Base-by-base conservation (phyloP, 495 filamentous ascomycete genomes). In the Neurospora terricola region DNA sequence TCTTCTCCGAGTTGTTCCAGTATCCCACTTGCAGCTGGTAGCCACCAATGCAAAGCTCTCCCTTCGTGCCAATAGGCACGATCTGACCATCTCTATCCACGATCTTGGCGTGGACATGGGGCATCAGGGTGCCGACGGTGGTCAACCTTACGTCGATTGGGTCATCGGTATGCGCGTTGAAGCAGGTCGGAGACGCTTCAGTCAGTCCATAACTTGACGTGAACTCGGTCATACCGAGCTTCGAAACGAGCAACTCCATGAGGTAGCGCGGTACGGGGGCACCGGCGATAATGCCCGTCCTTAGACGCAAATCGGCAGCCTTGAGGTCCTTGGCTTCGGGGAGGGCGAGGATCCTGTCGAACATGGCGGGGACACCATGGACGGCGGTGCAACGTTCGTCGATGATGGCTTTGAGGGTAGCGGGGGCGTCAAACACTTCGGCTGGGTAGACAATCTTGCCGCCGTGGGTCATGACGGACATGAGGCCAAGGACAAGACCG, bases 341-440 rank as follows among this genome's bases (percentile, higher is more conserved):
- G 2, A 90, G 77, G n/a, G 80, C 79, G 59, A 92, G 83, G 27
- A 91, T 84, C 3, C 86, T 86, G 77, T 91, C 89, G 76, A 93
- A 90, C 90, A 93, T 93, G 40, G 91, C 90, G 0, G 91, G 90
- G 0, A 93, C 91, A 68, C 91, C 91, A 77, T 93, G 90, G 1
- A 92, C 82, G 0, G 89, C 91, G 0, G 91, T 92, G 80, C 91
- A 93, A 4, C 84, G 81, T 76, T 93, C 90, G 71, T 87, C 83
- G 42, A 86, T 83, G 54, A 93, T 85, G 69, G 90, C 88, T 70
- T 83, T 82, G 23, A 92, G 79, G 1, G 87, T 87, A 1, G 88
- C 87, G 18, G 81, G 76, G 8, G 90, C 82, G 74, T 90, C 87
- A 75, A 93, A 93, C 3, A 87, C 86, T 73, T 90, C 88, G 71